Evolutionary conservation across 2,329 filamentous ascomycete species (phyloP).

Genomic region (Botrytis byssoidea): DNA sequence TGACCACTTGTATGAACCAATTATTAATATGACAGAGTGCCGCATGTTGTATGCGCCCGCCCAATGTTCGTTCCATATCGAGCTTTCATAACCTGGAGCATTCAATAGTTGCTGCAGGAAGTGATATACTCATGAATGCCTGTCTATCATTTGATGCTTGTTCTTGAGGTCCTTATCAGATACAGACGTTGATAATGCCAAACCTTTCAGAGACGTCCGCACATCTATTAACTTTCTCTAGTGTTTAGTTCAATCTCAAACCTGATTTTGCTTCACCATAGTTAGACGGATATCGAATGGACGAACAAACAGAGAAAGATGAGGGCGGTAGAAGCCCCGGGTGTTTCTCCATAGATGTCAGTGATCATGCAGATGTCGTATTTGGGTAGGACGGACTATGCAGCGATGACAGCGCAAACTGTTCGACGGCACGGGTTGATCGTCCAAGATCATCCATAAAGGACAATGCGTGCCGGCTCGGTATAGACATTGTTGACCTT

Average conservation of each 20-base stretch:
- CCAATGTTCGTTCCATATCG: background rate
- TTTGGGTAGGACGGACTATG: background rate
- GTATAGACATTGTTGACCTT: background rate
- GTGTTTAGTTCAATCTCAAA: background rate
- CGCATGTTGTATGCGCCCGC: background rate
- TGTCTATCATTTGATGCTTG: background rate
- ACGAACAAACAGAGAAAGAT: background rate
- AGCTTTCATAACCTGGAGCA: background rate
- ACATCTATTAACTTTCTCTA: background rate
- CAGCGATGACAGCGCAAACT: background rate
- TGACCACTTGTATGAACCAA: background rate
- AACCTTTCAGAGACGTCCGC: background rate
- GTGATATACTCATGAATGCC: background rate
- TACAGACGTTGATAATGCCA: background rate
- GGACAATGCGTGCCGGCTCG: background rate
- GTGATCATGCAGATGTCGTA: background rate
- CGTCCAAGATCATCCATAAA: background rate
- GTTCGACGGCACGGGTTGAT: background rate
- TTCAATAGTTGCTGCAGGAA: background rate
- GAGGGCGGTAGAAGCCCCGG: background rate
- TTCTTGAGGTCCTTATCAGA: background rate
- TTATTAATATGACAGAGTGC: background rate
- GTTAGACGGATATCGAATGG: too few species aligned
- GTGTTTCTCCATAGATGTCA: background rate
- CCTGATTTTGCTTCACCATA: background rate